These are phyloP conservation scores for Imleria badia DNA, from an alignment of 768 basidiomycete species.

Conservation along the genomic window DNA sequence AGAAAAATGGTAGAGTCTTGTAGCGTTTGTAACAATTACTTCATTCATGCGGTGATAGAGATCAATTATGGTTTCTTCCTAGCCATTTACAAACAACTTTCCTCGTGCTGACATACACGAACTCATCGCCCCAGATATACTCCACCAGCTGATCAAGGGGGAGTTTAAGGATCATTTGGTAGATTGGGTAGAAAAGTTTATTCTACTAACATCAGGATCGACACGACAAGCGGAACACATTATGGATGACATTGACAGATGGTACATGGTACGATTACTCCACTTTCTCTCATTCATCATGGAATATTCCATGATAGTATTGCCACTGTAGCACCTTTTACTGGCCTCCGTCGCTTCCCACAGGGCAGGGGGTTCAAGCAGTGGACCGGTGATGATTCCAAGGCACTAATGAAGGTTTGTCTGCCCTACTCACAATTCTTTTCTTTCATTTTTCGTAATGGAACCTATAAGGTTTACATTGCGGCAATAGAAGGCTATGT, in stretches of 20 bases:
- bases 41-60: no score
- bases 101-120: conserved; percentile 34
- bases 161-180: conserved; percentile 4
- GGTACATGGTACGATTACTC: conserved; percentile 12
- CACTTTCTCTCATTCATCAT: neutral
- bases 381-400: conserved; percentile 41
- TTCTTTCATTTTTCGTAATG: neutral
- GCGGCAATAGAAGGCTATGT: conserved; percentile 28
- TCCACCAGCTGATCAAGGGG: conserved; percentile 8
- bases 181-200: conserved; percentile 4
- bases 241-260: conserved; percentile 33
- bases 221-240: conserved; percentile 10
- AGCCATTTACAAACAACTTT: conserved; percentile 37
- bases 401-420: conserved; percentile 39
- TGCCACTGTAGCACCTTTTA: conserved; percentile 26
- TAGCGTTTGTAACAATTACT: no score
- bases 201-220: neutral
- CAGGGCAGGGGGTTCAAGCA: conserved; percentile 36
- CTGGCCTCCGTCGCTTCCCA: conserved; percentile 29
- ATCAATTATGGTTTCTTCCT: neutral
- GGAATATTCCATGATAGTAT: conserved; percentile 18
- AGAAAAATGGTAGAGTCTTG: no score
- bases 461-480: conserved; percentile 26
- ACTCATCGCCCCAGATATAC: conserved; percentile 7
- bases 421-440: neutral